Base-by-base conservation (phyloP, 1,139 yeast genomes). In the Citeromyces hawaiiensis region DNA sequence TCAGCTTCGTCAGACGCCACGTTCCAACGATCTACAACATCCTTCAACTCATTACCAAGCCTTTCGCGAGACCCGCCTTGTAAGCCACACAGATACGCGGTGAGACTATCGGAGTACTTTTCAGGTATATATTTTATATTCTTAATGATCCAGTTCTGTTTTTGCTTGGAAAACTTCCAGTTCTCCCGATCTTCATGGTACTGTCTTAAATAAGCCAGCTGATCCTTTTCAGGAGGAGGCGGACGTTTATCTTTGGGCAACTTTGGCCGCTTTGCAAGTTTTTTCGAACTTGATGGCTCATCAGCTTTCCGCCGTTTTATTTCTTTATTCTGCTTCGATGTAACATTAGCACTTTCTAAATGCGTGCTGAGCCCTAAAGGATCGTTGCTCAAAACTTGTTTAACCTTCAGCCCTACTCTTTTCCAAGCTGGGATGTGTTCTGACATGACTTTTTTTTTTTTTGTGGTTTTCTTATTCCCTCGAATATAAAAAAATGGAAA, bases 101-200 rank as follows among this genome's bases (percentile, higher is more conserved):
- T 48, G 44, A 87, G 56, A 35, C 76, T 75, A 2, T 56, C 63
- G 38, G 68, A 72, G 49, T 83, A 87, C 2, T 68, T 62, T 1
- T 60, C 65, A 1, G 80, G 83, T 14, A 80, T 69, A 31, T 54
- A 48, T 45, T 66, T 68, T 38, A 83, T 61, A 57, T 86, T 79
- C 52, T 80, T 81, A 46, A 87, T 59, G 39, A 88, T 68, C 96
- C 96, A 88, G 54, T 86, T 87, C 56, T 88, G 97, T 49, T 88
- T 87, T 61, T 83, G 94, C 53, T 88, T 88, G 43, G 94, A 82
- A 55, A 88, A 88, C 60, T 87, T 88, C 97, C 97, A 88, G 45
- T 70, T 66, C 0, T 61, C 70, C 43, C 64, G 67, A 48, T 79
- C 86, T 8, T 68, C 64, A 18, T 64, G 62, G 51, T 73, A 88